Evolutionary conservation across 2,329 filamentous ascomycete species (phyloP), one percentile per base, ranked within the genome.

Genomic region (Colletotrichum gloeosporioides): DNA sequence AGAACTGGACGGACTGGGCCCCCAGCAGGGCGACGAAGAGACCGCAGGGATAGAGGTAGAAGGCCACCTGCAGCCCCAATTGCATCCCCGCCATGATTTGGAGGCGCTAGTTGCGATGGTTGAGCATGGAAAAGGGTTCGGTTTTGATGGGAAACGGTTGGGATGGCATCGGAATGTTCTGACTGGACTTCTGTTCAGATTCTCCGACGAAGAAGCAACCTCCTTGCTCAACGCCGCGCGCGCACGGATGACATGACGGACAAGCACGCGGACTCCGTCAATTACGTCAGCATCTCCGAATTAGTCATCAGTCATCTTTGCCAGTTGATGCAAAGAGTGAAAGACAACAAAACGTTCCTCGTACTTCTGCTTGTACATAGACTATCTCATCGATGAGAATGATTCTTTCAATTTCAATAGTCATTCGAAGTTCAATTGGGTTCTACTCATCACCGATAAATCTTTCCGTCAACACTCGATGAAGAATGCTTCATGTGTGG

Each of bases 11-110:
- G 8, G 84, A 79, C 77, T 87, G 85, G 1, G 82, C 82, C 4
- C 83, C 80, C 18, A 87, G 70, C 8, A 87, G 77, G 2, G 84
- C 81, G 5, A 80, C 72, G 63, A 87, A 86, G 10, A 87, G 82
- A 7, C 82, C 80, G 55, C 83, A 83, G 1, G 86, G 86, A 74
- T 87, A 87, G 68, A 84, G 69, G 67, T 87, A 87, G 77, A 87
- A 87, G 75, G 83, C 84, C 9, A 84, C 79, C 75, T 84, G 80
- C 65, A 87, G 79, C 49, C 83, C 86, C 57, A 83, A 74, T 78
- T 86, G 79, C 65, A 81, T 79, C 59, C 77, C 81, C 61, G 82
- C 83, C 84, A 86, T 86, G 76, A n/a, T 34, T 68, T 27, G 27
- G 74, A 32, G 22, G 73, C 71, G 32, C 16, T 59, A 32, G 13